These are phyloP conservation scores for Globisporangium alternatum DNA, from an alignment of 352 stramenopile genomes.

Conservation along the genomic window DNA sequence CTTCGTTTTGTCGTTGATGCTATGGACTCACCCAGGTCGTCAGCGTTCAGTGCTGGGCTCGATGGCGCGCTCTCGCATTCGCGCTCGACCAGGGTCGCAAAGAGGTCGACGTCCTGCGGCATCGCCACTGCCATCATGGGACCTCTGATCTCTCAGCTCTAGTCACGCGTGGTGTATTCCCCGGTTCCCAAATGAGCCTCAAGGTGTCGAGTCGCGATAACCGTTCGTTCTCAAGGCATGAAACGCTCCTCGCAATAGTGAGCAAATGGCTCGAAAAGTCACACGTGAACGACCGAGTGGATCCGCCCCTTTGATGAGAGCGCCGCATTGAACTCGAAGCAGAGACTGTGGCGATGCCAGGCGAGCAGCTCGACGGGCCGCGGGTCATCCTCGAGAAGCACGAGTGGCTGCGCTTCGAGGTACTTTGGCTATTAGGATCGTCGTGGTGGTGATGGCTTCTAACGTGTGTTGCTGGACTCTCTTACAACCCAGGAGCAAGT, in stretches of 20 bases:
- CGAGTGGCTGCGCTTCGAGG: constrained; percentile 43
- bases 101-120: constrained; percentile 11
- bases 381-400: constrained; percentile 23
- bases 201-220: background rate
- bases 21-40: background rate
- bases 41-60: background rate
- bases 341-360: background rate
- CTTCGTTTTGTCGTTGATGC: background rate
- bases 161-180: background rate
- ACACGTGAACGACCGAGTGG: constrained; percentile 1
- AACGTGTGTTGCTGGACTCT: background rate
- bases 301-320: constrained; percentile 1
- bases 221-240: background rate
- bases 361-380: constrained; percentile 1
- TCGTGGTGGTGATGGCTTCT: background rate
- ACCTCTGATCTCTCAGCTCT: background rate
- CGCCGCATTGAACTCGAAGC: background rate
- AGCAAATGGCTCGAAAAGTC: constrained; percentile 8
- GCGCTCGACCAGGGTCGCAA: constrained; percentile 5
- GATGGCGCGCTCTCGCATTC: background rate
- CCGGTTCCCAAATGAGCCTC: too few species aligned
- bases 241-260: background rate
- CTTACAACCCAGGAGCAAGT: constrained; percentile 27
- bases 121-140: constrained; percentile 1
- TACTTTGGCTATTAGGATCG: background rate